Evolutionary conservation across 768 basidiomycete genomes (phyloP).

Genomic region (Phaeolepiota aurea): DNA sequence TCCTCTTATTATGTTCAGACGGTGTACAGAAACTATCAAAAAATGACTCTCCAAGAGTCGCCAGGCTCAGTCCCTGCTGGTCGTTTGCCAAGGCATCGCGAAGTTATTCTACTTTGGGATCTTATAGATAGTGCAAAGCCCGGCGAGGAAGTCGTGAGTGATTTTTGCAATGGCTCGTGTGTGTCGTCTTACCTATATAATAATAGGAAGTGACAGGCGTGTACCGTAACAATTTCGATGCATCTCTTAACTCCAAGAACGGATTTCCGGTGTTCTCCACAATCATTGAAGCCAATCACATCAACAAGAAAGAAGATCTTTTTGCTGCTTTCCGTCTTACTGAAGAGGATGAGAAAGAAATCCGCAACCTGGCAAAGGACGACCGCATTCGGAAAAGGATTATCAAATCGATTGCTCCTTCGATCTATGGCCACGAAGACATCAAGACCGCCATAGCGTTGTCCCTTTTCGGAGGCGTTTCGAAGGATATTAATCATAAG

Average conservation of each 20-base stretch:
- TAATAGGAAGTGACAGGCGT: slow-evolving; percentile 92
- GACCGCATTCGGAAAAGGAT: slow-evolving; percentile 96
- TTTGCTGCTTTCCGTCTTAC: slow-evolving; percentile 98
- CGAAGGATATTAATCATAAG: slow-evolving; percentile 96
- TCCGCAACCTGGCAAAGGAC: slow-evolving; percentile 79
- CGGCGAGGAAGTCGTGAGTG: slow-evolving; percentile 89
- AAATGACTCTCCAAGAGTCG: slow-evolving; percentile 96
- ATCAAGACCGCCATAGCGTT: slow-evolving; percentile 97
- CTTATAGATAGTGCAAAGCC: slow-evolving; percentile 97
- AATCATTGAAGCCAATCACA: slow-evolving; percentile 94
- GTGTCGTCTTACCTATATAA: slow-evolving; percentile 6
- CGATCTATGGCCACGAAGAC: slow-evolving; percentile 98
- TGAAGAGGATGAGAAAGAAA: slow-evolving; percentile 93
- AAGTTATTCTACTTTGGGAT: slow-evolving; percentile 96
- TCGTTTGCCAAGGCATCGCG: slow-evolving; percentile 92
- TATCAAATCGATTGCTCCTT: slow-evolving; percentile 97
- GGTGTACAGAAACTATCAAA: slow-evolving; percentile 97
- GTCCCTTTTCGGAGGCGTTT: slow-evolving; percentile 87
- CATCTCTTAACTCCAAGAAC: slow-evolving; percentile 95
- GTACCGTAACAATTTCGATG: slow-evolving; percentile 98
- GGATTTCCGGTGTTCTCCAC: slow-evolving; percentile 99
- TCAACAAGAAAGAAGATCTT: slow-evolving; percentile 98
- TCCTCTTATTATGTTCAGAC: slow-evolving; percentile 45
- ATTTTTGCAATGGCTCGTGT: neutral
- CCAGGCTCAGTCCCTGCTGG: slow-evolving; percentile 97